Percentiles rank a stretch among this genome's conserved stretches.
These are phyloP conservation scores for Spiromastix sp. DNA, from an alignment of 2,329 filamentous ascomycete species.

Conservation along the genomic window DNA sequence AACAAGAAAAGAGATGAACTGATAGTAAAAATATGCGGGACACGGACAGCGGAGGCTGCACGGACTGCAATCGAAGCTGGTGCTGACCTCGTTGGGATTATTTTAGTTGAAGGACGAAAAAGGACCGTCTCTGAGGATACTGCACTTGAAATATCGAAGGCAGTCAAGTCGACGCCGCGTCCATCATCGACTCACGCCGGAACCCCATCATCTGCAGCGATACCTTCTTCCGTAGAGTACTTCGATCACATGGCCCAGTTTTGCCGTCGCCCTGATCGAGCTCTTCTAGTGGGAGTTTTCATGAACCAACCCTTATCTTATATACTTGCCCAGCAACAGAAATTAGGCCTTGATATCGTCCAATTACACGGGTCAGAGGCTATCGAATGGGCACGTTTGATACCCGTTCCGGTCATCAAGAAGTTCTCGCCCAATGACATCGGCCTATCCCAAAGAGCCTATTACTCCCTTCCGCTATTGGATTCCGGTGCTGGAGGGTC, in stretches of 20 bases:
- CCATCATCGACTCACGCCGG: slow-evolving; percentile 11
- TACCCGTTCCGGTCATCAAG: slow-evolving; percentile 84
- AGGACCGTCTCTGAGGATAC: slow-evolving; percentile 70
- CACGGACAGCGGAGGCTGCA: slow-evolving; percentile 70
- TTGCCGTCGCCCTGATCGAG: slow-evolving; percentile 45
- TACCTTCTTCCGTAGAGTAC: slow-evolving; percentile 47
- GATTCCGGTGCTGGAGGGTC: slow-evolving; percentile 79
- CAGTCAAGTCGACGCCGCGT: slow-evolving; percentile 49
- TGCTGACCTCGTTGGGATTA: slow-evolving; percentile 88
- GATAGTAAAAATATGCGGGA: slow-evolving; percentile 92
- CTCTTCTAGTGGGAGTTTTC: slow-evolving; percentile 87
- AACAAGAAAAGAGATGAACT: slow-evolving; percentile 30
- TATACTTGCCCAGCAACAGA: slow-evolving; percentile 65
- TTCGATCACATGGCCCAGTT: slow-evolving; percentile 50
- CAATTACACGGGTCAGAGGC: slow-evolving; percentile 91
- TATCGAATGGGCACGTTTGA: slow-evolving; percentile 77
- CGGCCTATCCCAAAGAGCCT: slow-evolving; percentile 64
- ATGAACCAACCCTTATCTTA: slow-evolving; percentile 79
- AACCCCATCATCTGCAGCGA: slow-evolving; percentile 11
- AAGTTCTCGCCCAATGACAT: slow-evolving; percentile 68
- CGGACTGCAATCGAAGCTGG: slow-evolving; percentile 71
- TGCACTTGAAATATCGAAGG: slow-evolving; percentile 68
- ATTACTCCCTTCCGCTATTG: slow-evolving; percentile 72
- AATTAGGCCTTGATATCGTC: slow-evolving; percentile 73
- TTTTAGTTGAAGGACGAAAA: slow-evolving; percentile 70